A percentile compares a stretch with the other conserved stretches of the same genome.
Conservation (phyloP, 306 rosid species). For the Erythrophleum fordii region DNA sequence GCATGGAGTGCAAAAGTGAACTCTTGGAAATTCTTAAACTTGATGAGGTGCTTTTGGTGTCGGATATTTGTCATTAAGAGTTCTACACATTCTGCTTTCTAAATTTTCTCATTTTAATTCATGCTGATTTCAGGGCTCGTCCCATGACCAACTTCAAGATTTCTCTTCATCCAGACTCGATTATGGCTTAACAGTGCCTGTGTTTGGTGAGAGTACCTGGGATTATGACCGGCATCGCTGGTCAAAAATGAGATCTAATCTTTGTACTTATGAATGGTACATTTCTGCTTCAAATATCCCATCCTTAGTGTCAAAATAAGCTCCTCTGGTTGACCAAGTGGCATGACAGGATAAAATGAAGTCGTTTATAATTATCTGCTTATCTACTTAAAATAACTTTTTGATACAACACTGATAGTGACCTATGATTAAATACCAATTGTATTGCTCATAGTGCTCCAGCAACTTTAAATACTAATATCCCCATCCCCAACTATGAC, state of each 20-base stretch:
- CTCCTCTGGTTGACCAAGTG: slow-evolving; percentile 26
- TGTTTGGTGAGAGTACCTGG: slow-evolving; percentile 74
- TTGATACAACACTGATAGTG: not conserved
- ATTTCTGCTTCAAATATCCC: slow-evolving; percentile 27
- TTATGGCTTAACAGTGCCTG: slow-evolving; percentile 47
- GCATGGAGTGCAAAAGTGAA: slow-evolving; percentile 86
- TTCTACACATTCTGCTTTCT: slow-evolving; percentile 11
- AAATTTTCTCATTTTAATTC: slow-evolving; percentile 18
- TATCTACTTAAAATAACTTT: not conserved
- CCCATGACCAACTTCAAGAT: slow-evolving; percentile 41
- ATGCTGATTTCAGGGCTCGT: slow-evolving; percentile 49
- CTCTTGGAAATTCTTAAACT: slow-evolving; percentile 59
- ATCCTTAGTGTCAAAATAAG: slow-evolving; percentile 10
- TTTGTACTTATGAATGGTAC: slow-evolving; percentile 87
- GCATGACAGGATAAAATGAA: slow-evolving; percentile 19
- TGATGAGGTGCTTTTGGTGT: slow-evolving; percentile 47
- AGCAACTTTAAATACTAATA: slow-evolving; percentile 6
- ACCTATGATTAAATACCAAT: slow-evolving; percentile 19
- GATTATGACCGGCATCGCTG: slow-evolving; percentile 72
- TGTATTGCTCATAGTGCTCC: slow-evolving; percentile 25
- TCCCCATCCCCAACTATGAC: slow-evolving; percentile 8
- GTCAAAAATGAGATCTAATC: slow-evolving; percentile 70
- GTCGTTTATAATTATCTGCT: slow-evolving; percentile 33
- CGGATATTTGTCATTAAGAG: slow-evolving; percentile 3
- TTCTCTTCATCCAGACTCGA: slow-evolving; percentile 45